Evolutionary conservation across 2,329 filamentous ascomycete genomes (phyloP), one percentile per base, ranked within the genome.

Genomic region (Juglanconis juglandina): DNA sequence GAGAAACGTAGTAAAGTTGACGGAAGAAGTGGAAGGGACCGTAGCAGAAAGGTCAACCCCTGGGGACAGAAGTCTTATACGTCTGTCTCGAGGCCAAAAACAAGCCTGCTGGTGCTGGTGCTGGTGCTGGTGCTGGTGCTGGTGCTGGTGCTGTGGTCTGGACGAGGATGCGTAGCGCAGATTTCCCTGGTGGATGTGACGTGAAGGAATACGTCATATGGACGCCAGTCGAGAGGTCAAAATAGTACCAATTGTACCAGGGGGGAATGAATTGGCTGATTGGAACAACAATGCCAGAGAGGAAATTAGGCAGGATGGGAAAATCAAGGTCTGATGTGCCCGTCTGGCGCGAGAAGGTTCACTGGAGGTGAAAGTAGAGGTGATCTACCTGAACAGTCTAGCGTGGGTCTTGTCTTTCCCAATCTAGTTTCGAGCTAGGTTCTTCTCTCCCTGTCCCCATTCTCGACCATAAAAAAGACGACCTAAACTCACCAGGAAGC

Each of bases 171-270:
- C 24, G 24, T 24, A 24, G 24, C 24, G 24, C 24, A 2, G 24
- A 24, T 24, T 24, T 24, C 24, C 24, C 24, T 24, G 24, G 24
- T 24, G 24, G 24, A 24, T 24, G 24, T 62, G 60, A 62, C 59
- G 59, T 61, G 49, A 52, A 48, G 52, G 51, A 59, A 37, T 62
- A 62, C 60, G 60, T 62, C 60, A 62, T 62, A 59, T 24, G 58
- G 52, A 46, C 24, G 37, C 44, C 51, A 48, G 56, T 56, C 58
- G 24, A 51, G 56, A 62, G 56, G 34, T 55, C 47, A 48, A 56
- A 56, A 59, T 39, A 55, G 47, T 37, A 48, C 37, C 33, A 37
- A 34, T 35, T 10, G 49, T 32, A 30, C 39, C 37, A 54, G 32
- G 47, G 49, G 56, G 41, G 37, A 35, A 42, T 42, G 42, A 32